Percentiles rank a stretch among this genome's conserved stretches.
These are phyloP conservation scores for Ogataea paraovalis DNA, from an alignment of 805 yeast genomes.

Conservation along the genomic window DNA sequence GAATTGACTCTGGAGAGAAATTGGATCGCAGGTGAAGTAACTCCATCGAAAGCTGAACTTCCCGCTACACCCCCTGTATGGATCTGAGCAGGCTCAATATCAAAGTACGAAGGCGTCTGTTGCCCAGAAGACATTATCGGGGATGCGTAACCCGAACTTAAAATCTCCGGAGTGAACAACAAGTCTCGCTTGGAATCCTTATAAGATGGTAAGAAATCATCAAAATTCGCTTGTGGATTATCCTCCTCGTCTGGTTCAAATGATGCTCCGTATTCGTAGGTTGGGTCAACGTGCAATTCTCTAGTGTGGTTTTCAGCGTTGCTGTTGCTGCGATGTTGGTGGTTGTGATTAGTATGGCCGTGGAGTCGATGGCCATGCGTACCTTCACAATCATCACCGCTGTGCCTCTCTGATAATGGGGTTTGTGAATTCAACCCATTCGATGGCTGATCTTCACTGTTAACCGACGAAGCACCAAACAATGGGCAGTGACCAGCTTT, in stretches of 20 bases:
- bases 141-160: conserved; percentile 10
- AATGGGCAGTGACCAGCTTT: conserved; percentile 14
- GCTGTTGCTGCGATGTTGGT: neutral
- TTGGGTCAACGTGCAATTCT: conserved; percentile 14
- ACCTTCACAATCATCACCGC: no score
- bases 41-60: neutral
- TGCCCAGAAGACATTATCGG: conserved; percentile 10
- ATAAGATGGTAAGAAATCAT: conserved; percentile 23
- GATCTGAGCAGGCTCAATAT: conserved; percentile 1
- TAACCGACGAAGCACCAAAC: neutral
- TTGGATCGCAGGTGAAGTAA: conserved; percentile 15
- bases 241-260: conserved; percentile 16
- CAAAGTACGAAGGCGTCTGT: conserved; percentile 13
- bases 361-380: neutral
- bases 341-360: neutral
- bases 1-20: conserved; percentile 22
- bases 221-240: conserved; percentile 3
- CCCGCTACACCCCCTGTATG: neutral
- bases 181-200: conserved; percentile 19
- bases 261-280: conserved; percentile 10
- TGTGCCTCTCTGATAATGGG: neutral
- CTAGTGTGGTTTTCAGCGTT: neutral
- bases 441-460: neutral
- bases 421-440: neutral
- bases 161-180: conserved; percentile 17